Base-by-base conservation (phyloP, 73 alveolate genomes). In the Paramecium biaurelia region DNA sequence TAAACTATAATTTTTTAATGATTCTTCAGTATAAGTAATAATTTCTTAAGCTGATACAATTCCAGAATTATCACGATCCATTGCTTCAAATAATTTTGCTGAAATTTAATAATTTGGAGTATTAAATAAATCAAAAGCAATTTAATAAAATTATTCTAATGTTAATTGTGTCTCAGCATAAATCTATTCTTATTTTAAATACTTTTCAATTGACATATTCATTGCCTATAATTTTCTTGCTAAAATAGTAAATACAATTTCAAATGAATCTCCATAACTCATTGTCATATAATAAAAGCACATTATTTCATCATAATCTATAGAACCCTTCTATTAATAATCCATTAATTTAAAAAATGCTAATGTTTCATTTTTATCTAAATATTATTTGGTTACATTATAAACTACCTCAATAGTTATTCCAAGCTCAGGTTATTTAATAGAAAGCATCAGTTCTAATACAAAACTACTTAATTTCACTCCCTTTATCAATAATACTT, bases 271-370 rank as follows among this genome's bases (percentile, higher is more conserved):
- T 15, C 74, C 84, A 30, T 43, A 32, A 14, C 42, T 24, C 74
- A 38, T 89, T 14, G 56, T 37, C 24, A 58, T 53, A 5, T 34
- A 70, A 43, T 89, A 89, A 70, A 89, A 89, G 15, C 57, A 18
- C 67, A 89, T 89, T 11, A 89, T 70, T 47, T 89, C 94, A 45
- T 89, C 94, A 70, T 89, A 89, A 49, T 70, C 94, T 21, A 89
- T 70, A 20, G 94, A 89, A 24, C 94, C 94, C 32, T 26, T 70
- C 24, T 79, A 24, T 4, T n/a, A 21, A 21, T 38, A 5, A 45
- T 79, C 90, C 56, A 79, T 79, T 20, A 45, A 38, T 24, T 79
- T 43, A 47, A 79, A 79, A 0, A 79, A 34, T 9, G 42, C 11
- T 14, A 79, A 24, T 9, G 47, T 42, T 24, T 79, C 90, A 35